These are phyloP conservation scores for Penicillium parvum DNA, from an alignment of 495 filamentous ascomycete genomes.

Conservation along the genomic window DNA sequence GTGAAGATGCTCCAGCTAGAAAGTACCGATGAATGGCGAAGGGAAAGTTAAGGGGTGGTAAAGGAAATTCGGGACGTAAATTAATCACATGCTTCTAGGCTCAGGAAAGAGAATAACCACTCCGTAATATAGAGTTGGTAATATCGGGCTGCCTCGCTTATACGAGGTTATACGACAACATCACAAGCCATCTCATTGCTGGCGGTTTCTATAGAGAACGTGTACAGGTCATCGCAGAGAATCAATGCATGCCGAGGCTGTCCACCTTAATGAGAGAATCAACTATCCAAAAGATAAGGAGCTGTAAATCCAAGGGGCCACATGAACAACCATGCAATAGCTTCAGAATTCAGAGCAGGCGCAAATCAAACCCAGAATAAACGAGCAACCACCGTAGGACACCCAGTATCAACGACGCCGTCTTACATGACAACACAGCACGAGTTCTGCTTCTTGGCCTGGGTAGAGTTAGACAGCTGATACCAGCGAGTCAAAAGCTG, in stretches of 20 bases:
- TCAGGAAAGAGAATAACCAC: too few species aligned
- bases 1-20: too few species aligned
- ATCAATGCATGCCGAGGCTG: conserved; percentile 2
- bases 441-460: conserved; percentile 95
- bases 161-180: background rate
- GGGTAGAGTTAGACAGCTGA: conserved; percentile 14
- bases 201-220: conserved; percentile 3
- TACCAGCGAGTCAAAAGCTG: too few species aligned
- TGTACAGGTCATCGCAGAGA: conserved; percentile 9
- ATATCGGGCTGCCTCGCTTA: too few species aligned
- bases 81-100: too few species aligned
- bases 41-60: too few species aligned
- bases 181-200: background rate
- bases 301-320: conserved; percentile 32
- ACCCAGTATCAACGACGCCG: background rate
- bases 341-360: conserved; percentile 13
- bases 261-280: conserved; percentile 1
- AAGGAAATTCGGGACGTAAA: too few species aligned
- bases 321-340: conserved; percentile 2
- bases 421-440: conserved; percentile 78
- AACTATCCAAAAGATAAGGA: conserved; percentile 15
- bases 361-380: conserved; percentile 8
- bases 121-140: too few species aligned
- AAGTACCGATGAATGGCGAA: too few species aligned
- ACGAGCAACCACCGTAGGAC: background rate